Evolutionary conservation across 1,139 yeast genomes (phyloP).

Genomic region (Candida glucosophila): DNA sequence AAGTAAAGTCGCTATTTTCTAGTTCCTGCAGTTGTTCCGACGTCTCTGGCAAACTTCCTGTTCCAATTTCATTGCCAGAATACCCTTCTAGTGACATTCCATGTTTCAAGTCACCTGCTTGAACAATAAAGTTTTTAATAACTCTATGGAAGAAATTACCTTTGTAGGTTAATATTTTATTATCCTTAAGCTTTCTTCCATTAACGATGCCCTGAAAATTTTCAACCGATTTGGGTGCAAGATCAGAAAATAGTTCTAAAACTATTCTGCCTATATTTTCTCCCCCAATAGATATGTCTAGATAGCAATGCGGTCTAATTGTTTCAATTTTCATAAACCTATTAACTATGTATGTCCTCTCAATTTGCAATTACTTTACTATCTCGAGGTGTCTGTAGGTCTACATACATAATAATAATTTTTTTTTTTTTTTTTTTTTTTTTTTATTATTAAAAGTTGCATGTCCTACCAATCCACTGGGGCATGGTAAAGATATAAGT

Average conservation of each 20-base stretch:
- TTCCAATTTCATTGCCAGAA: constrained; percentile 33
- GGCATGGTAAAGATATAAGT: too few species aligned
- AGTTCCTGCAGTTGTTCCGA: constrained; percentile 53
- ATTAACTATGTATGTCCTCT: too few species aligned
- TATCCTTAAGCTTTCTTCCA: constrained; percentile 19
- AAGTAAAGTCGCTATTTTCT: too few species aligned
- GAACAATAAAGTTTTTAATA: constrained; percentile 71
- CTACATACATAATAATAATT: too few species aligned
- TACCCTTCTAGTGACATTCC: constrained; percentile 19
- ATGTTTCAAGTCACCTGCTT: constrained; percentile 55
- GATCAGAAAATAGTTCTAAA: constrained; percentile 40
- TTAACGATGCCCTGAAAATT: constrained; percentile 44
- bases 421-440: not conserved
- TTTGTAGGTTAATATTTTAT: constrained; percentile 18
- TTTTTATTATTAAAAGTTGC: not conserved
- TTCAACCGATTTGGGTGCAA: constrained; percentile 53
- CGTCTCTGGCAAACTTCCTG: constrained; percentile 46
- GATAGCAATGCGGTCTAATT: constrained; percentile 31
- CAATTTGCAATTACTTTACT: too few species aligned
- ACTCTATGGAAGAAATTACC: constrained; percentile 56
- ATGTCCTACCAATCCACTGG: not conserved
- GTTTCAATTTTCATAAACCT: constrained; percentile 29
- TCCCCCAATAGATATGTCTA: constrained; percentile 50
- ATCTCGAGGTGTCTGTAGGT: too few species aligned
- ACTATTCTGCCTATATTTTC: constrained; percentile 55